Base-by-base conservation (phyloP, 257 asterid genomes). In the Gentiana straminea region DNA sequence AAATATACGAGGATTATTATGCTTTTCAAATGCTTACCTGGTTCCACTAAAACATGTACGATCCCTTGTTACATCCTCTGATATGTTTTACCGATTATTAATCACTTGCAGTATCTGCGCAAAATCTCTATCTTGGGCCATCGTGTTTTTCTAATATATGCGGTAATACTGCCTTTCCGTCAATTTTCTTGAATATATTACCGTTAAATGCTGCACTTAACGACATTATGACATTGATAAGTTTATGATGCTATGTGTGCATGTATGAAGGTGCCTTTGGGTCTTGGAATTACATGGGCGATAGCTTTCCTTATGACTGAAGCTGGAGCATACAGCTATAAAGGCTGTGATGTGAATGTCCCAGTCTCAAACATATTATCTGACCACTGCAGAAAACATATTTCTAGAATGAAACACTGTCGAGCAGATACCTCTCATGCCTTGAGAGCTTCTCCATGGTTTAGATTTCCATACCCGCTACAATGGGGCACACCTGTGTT, bases 401-500 rank as follows among this genome's bases (percentile, higher is more conserved):
- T 92, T 54, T 57, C 82, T 24, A 83, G 89, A 76, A 83, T 85
- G 95, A 83, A 80, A 71, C 69, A 71, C 61, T 92, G 99, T 64
- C 86, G 97, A 35, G 91, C 80, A 37, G 97, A 92, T 68, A 77
- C 94, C 11, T 80, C 90, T 58, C 94, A 83, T 50, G 97, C 97
- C 35, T 75, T 88, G 70, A 68, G 73, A 64, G 72, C 94, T 56
- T 69, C 99, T 8, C 94, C 95, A 4, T 92, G 95, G 97, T 92
- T 88, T 71, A 77, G 97, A 68, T 85, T 92, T 75, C 97, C 97
- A 52, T 92, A 83, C 56, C 99, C 99, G 0, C 72, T 92, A 66
- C 99, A 92, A 67, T 92, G 99, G 98, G 98, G 98, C 32, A 80
- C 73, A 10, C 98, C 99, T 3, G 86, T 80, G 66, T 83, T 92